Base-by-base conservation (phyloP, 1,139 yeast species). In the Zygosaccharomyces sapae region DNA sequence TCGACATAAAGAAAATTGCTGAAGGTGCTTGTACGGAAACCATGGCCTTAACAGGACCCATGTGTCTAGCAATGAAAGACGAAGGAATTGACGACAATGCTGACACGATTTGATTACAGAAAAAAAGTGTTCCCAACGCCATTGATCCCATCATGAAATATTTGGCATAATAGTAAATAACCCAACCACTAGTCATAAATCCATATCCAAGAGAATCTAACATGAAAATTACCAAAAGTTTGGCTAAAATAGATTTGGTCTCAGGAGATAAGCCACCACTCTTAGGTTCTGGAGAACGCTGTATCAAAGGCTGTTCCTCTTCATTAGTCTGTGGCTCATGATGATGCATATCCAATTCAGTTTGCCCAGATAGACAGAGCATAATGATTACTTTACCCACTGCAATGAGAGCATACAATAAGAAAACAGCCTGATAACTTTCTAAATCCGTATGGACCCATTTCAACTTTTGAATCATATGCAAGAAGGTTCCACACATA, bases 101-200 rank as follows among this genome's bases (percentile, higher is more conserved):
- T 58, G 80, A 79, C 18, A 79, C 68, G 27, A 81, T 58, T 52
- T 80, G 82, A 5, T 88, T 76, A 38, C 73, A 59, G 59, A 87
- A 86, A 64, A 87, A 71, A 18, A 88, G 53, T 63, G 72, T 40
- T 7, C 81, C 81, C 29, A 77, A 59, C 0, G 67, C 60, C 5
- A 65, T 50, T 3, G 71, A 57, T 16, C 63, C 54, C 51, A 69
- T 55, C 8, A 58, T 41, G 38, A 62, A 70, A 13, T 55, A 56
- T 13, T 61, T 64, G 46, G 66, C 64, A 68, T 87, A 81, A 66
- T 86, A 89, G 62, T 83, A 88, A 29, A 88, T 87, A 43, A 85
- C 76, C 96, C 96, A 89, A 1, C 95, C 85, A 42, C 82, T 73
- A 1, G 95, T 83, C 87, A 87, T 84, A 64, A 88, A 83, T 0